These are phyloP conservation scores for Eragrostis curvula DNA, from an alignment of 176 grass and related monocot genomes.

Conservation along the genomic window DNA sequence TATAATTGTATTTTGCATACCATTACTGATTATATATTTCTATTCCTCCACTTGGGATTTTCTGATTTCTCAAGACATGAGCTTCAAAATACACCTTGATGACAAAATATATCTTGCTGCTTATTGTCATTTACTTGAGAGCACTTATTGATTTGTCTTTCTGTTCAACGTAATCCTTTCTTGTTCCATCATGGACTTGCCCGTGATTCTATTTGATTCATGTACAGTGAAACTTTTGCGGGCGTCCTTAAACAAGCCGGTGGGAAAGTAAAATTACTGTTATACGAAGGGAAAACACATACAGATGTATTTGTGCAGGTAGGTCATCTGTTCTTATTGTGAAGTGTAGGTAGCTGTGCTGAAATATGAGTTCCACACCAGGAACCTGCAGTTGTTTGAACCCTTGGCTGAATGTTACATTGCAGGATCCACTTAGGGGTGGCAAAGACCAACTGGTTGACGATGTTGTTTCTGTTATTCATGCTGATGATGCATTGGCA, in stretches of 20 bases:
- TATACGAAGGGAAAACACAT: slow-evolving; percentile 96
- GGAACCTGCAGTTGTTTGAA: not conserved
- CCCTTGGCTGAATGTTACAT: slow-evolving; percentile 24
- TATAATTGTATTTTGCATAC: not conserved
- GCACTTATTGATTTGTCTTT: not conserved
- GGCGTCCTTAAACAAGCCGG: slow-evolving; percentile 61
- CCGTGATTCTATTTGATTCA: slow-evolving; percentile 7
- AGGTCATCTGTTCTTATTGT: not conserved
- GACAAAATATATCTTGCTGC: not conserved
- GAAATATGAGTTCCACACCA: not conserved
- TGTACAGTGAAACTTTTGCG: slow-evolving; percentile 67
- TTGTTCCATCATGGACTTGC: slow-evolving; percentile 15
- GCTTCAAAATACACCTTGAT: slow-evolving; percentile 11
- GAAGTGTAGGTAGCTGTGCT: not conserved
- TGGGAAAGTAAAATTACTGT: slow-evolving; percentile 65
- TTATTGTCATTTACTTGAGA: not conserved
- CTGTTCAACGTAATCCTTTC: slow-evolving; percentile 14
- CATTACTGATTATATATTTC: not conserved
- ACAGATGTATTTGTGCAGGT: slow-evolving; percentile 98
- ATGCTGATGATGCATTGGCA: slow-evolving; percentile 48
- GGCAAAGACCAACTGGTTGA: slow-evolving; percentile 87
- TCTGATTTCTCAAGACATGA: not conserved
- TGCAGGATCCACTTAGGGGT: slow-evolving; percentile 92
- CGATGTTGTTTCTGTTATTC: slow-evolving; percentile 75
- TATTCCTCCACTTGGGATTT: not conserved